A percentile compares a stretch with the other conserved stretches of the same genome.
These are phyloP conservation scores for Cystofilobasidium macerans DNA, from an alignment of 768 basidiomycete genomes.

Conservation along the genomic window DNA sequence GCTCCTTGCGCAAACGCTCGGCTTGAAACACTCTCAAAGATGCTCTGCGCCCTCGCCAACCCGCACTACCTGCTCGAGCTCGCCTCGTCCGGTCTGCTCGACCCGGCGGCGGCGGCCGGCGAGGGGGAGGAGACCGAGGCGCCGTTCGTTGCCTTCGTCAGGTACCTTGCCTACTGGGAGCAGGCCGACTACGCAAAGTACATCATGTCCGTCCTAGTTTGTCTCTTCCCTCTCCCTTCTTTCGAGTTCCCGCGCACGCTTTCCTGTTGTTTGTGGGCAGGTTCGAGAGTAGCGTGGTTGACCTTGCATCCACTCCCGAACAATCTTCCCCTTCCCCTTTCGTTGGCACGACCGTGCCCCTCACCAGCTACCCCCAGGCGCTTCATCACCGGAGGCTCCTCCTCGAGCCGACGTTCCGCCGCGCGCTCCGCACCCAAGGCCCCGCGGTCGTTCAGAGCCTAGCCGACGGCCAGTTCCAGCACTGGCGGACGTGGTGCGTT, in stretches of 20 bases:
- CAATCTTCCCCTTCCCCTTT: background rate
- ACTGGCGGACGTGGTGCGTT: constrained; percentile 24
- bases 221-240: background rate
- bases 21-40: constrained; percentile 5
- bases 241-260: background rate
- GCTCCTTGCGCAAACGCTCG: too few relatives aligned
- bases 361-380: constrained; percentile 22
- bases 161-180: constrained; percentile 25
- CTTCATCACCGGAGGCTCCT: constrained; percentile 24
- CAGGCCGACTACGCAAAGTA: constrained; percentile 14
- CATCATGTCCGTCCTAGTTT: constrained; percentile 18
- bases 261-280: background rate
- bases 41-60: constrained; percentile 20
- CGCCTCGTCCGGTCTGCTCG: constrained; percentile 15
- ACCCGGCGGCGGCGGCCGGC: too few relatives aligned
- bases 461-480: constrained; percentile 15
- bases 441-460: constrained; percentile 13
- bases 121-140: too few relatives aligned
- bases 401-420: constrained; percentile 12
- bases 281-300: too few relatives aligned
- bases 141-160: constrained; percentile 20
- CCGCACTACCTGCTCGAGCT: constrained; percentile 26
- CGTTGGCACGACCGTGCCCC: background rate
- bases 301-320: background rate
- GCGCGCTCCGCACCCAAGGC: constrained; percentile 14